These are phyloP conservation scores for Zea luxurians DNA, from an alignment of 176 grass and related monocot genomes.

Conservation along the genomic window DNA sequence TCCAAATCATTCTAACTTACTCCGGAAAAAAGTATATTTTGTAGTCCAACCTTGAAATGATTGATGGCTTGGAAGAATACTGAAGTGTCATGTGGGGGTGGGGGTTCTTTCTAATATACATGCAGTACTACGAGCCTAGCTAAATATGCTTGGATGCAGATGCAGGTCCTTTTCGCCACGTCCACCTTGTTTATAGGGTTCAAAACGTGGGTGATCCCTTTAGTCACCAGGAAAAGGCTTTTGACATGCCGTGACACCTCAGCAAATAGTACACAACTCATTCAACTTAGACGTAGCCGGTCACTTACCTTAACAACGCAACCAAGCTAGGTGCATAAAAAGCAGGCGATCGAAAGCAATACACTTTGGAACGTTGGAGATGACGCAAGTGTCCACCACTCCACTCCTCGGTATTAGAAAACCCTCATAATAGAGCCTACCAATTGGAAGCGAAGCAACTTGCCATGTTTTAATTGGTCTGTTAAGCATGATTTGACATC, in stretches of 20 bases:
- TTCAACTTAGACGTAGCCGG: neutral
- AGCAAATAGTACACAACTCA: neutral
- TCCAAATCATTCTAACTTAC: too few species aligned
- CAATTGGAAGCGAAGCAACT: conserved; percentile 22
- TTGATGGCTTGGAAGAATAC: too few species aligned
- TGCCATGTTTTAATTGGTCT: conserved; percentile 23
- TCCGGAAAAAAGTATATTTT: too few species aligned
- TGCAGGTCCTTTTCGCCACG: neutral
- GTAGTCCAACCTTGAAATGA: too few species aligned
- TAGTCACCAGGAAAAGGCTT: conserved; percentile 10
- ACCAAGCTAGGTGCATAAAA: neutral
- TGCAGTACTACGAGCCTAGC: neutral
- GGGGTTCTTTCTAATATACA: neutral
- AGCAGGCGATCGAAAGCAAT: neutral
- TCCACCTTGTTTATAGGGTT: neutral
- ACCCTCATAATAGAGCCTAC: neutral
- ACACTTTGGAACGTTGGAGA: conserved; percentile 29
- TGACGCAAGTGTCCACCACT: conserved; percentile 32
- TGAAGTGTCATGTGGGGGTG: neutral
- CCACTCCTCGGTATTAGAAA: neutral
- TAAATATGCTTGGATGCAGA: too few species aligned
- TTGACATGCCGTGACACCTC: conserved; percentile 34
- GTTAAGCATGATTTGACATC: conserved; percentile 2
- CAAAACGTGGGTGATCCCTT: conserved; percentile 7
- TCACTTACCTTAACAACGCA: conserved; percentile 30